Conservation (phyloP, 179 eudicot genomes). For the Beta lomatogona region DNA sequence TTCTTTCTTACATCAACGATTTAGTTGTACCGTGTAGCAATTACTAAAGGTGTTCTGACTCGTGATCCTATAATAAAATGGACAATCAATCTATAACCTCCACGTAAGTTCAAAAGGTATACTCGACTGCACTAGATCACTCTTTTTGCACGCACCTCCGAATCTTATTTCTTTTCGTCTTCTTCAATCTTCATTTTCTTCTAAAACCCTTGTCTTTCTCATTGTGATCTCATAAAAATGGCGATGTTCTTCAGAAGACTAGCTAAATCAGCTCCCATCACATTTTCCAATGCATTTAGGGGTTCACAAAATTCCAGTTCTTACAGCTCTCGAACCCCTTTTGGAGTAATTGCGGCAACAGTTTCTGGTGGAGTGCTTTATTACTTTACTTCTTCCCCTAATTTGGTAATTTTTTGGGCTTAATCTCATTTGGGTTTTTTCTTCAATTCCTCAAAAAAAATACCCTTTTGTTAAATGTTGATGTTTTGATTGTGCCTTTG, state of each 20-base stretch:
- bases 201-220: slow-evolving; percentile 30
- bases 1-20: too few relatives aligned
- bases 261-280: slow-evolving; percentile 54
- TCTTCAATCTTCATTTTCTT: neutral
- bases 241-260: slow-evolving; percentile 58
- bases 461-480: neutral
- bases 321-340: neutral
- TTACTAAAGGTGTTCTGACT: too few relatives aligned
- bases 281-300: slow-evolving; percentile 37
- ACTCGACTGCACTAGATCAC: too few relatives aligned
- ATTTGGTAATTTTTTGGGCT: slow-evolving; percentile 53
- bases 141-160: too few relatives aligned
- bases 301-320: slow-evolving; percentile 36
- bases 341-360: slow-evolving; percentile 66
- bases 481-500: slow-evolving; percentile 7
- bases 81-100: too few relatives aligned
- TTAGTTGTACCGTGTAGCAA: too few relatives aligned
- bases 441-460: neutral
- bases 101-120: too few relatives aligned
- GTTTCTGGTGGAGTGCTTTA: slow-evolving; percentile 72
- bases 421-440: slow-evolving; percentile 25
- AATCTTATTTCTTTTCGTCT: neutral
- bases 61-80: too few relatives aligned
- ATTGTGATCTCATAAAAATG: slow-evolving; percentile 42
- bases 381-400: slow-evolving; percentile 54